A percentile compares a stretch with the other conserved stretches of the same genome.
phyloP scores from a whole-genome alignment of 2,329 filamentous ascomycete species.

The Hypoxylon sp. region DNA sequence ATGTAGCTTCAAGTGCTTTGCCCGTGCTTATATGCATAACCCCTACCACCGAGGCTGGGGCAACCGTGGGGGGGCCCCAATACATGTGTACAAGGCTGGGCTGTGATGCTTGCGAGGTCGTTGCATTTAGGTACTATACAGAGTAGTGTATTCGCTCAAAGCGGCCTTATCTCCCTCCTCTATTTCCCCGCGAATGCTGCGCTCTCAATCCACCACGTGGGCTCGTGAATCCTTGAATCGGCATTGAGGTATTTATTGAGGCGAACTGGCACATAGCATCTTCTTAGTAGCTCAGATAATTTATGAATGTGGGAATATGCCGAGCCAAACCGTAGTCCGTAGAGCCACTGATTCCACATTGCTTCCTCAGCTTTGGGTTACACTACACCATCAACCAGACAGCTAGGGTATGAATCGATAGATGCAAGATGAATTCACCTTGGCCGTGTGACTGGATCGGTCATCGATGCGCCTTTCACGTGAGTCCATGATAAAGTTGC shows the following conservation, averaged over 20 bases:
- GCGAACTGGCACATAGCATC: conserved; percentile 1
- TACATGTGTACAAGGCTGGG: conserved; percentile 27
- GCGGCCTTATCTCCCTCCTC: conserved; percentile 29
- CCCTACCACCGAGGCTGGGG: conserved; percentile 35
- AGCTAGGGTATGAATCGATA: conserved; percentile 20
- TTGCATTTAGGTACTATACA: conserved; percentile 5
- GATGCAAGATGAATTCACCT: conserved; percentile 14
- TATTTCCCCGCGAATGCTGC: conserved; percentile 39
- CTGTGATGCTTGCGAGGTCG: conserved; percentile 4
- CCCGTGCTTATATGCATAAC: conserved; percentile 18
- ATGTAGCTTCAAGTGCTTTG: conserved; percentile 11
- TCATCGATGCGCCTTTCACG: conserved; percentile 16
- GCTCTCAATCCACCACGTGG: conserved; percentile 37
- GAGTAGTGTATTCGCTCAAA: conserved; percentile 18
- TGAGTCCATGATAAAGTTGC: conserved; percentile 9
- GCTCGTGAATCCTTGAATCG: conserved; percentile 12
- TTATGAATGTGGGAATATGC: conserved; percentile 19
- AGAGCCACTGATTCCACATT: conserved; percentile 11
- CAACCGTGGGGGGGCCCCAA: conserved; percentile 25
- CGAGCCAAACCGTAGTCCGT: conserved; percentile 15
- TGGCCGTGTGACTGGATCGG: conserved; percentile 30
- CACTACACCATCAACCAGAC: conserved; percentile 18
- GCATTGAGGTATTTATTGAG: conserved; percentile 37
- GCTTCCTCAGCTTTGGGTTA: conserved; percentile 36
- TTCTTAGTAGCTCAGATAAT: conserved; percentile 33